These are phyloP conservation scores for Coniella lustricola DNA, from an alignment of 2,329 filamentous ascomycete genomes.

Conservation along the genomic window DNA sequence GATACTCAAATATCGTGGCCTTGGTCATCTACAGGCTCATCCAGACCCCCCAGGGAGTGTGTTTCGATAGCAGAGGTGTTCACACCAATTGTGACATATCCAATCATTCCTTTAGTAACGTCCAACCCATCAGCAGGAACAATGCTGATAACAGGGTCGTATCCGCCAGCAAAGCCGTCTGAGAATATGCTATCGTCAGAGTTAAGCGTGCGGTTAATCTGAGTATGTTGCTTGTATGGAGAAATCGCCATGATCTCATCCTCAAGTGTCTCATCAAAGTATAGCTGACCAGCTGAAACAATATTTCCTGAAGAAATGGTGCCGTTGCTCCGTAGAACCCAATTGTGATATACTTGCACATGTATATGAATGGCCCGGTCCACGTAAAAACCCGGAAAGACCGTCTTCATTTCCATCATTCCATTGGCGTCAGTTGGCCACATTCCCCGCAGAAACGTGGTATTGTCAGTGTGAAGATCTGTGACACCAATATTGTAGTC, in stretches of 20 bases:
- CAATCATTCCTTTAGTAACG: conserved; percentile 12
- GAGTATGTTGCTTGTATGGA: conserved; percentile 27
- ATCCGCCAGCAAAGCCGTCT: not conserved
- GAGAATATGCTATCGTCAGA: conserved; percentile 7
- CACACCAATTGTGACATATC: conserved; percentile 10
- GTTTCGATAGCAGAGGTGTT: too few species aligned
- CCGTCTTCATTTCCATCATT: conserved; percentile 22
- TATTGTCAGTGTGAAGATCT: conserved; percentile 24
- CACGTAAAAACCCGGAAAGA: conserved; percentile 22
- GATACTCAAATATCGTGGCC: too few species aligned
- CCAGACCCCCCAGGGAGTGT: too few species aligned
- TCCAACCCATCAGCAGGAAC: conserved; percentile 8
- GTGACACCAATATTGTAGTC: conserved; percentile 13
- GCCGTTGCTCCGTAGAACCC: conserved; percentile 16
- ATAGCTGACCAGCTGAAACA: conserved; percentile 27
- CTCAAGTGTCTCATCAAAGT: conserved; percentile 24
- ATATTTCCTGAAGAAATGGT: conserved; percentile 19
- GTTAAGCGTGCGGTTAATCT: conserved; percentile 30
- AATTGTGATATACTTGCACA: conserved; percentile 19
- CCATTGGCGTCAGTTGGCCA: conserved; percentile 23
- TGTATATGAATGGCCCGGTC: conserved; percentile 22
- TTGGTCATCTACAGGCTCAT: too few species aligned
- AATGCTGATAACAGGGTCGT: conserved; percentile 2
- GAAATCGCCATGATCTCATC: conserved; percentile 27
- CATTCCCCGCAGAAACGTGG: conserved; percentile 24